Evolutionary conservation across 805 yeast genomes (phyloP), one percentile per base, ranked within the genome.

Genomic region (Ascoidea tarda): DNA sequence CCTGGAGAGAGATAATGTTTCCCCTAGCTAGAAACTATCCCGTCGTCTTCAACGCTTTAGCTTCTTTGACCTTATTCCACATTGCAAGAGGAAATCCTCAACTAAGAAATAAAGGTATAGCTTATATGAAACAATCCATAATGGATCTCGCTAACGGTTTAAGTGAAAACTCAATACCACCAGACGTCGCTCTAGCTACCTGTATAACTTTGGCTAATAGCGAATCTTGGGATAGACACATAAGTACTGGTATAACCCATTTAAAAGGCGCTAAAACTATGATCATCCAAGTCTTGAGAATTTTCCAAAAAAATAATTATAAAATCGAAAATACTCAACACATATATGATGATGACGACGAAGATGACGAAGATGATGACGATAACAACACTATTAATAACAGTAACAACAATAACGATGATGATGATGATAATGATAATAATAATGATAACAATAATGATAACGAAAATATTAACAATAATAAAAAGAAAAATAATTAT

Each of bases 211-310:
- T 82, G 52, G 83, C 87, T 0, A 75, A 79, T 54, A 75, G 84
- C 46, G 87, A 82, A 61, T 73, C 82, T 0, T 82, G 87, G 87
- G 82, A 80, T 60, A 74, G 80, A 10, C 82, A 78, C 54, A 80
- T 77, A 5, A 74, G 84, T 2, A 78, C 84, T 31, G 87, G 87
- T 10, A 78, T 82, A 52, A 81, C 84, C 1, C 88, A 82, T 64
- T 68, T 82, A 54, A 77, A 76, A 59, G 87, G 87, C 33, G 87
- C 87, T 4, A 73, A 75, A 54, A 73, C 79, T 10, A 76, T 82
- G 75, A 79, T 80, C 54, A 68, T 75, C 54, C 72, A 73, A 54
- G 75, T 77, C 10, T 61, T 72, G 46, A 59, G 59, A 52, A 63
- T 50, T 47, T 59, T 47, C 33, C 44, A 48, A 46, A 33, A 38